Evolutionary conservation across 129 eudicot genomes (phyloP), one percentile per base, ranked within the genome.

Genomic region (Silybum marianum): DNA sequence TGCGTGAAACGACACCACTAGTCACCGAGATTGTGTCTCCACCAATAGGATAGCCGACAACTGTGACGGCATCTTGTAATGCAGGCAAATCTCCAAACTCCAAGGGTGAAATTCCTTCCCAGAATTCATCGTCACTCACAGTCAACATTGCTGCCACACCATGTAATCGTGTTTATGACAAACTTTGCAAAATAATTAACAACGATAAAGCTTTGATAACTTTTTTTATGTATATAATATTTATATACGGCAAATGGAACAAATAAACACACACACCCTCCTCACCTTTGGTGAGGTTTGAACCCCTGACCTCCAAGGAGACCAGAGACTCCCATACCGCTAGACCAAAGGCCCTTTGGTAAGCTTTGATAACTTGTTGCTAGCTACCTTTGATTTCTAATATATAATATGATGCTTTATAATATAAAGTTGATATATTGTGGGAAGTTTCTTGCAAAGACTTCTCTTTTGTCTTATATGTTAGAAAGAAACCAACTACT

Each of bases 21-120:
- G 93, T 89, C 42, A 89, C 93, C 0, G 93, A 89, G 71, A 89
- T 89, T 3, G 90, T 89, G 48, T 89, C 90, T 69, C 93, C 93
- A 3, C 93, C 93, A 74, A 87, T 87, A 36, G 90, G 93, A 75
- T 89, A 89, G 66, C 93, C 93, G 13, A 87, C 93, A 77, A 89
- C 93, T 46, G 90, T 89, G 30, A 89, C 90, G 0, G 89, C 93
- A 77, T 89, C 90, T 85, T 89, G 93, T 72, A 89, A 77, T 28
- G 87, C 89, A 80, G 89, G 93, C 84, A 89, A 83, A 75, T 87
- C 93, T 58, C 93, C 93, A 68, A 89, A 89, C 77, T 89, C 89
- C 79, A 89, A 74, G 23, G 89, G 93, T 11, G 84, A 77, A 65
- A 85, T 44, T 79, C 89, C 90, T 81, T 89, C 89, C 93, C 93